Conservation (phyloP, 1,139 yeast species). For the Yamadazyma trypodendri region DNA sequence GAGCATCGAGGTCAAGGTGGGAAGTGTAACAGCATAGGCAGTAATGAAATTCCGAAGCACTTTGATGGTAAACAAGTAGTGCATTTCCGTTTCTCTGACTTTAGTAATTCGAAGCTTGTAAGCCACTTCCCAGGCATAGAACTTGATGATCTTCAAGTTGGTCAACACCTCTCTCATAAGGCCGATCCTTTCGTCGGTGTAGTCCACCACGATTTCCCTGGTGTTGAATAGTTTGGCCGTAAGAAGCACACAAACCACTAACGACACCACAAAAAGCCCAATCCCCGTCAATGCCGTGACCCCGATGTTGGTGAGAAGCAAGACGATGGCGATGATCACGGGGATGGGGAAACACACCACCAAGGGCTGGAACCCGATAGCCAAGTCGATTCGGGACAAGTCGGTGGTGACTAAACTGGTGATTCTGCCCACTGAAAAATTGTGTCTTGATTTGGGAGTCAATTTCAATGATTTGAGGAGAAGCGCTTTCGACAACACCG, state of each 20-base stretch:
- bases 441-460: constrained; percentile 32
- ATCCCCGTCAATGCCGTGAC: constrained; percentile 44
- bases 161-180: constrained; percentile 45
- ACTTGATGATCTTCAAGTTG: constrained; percentile 45
- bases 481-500: constrained; percentile 40
- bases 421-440: constrained; percentile 40
- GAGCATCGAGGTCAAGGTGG: constrained; percentile 40
- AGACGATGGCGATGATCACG: constrained; percentile 38
- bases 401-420: constrained; percentile 48
- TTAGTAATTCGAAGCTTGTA: constrained; percentile 36
- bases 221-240: constrained; percentile 36
- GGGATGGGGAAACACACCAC: constrained; percentile 47
- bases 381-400: constrained; percentile 46
- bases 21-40: constrained; percentile 47
- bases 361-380: constrained; percentile 47
- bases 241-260: constrained; percentile 36
- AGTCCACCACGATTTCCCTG: constrained; percentile 40
- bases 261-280: constrained; percentile 41
- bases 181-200: constrained; percentile 42
- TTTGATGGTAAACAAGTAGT: constrained; percentile 41
- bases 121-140: constrained; percentile 50
- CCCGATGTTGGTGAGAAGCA: constrained; percentile 38
- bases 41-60: constrained; percentile 45
- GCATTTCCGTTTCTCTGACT: constrained; percentile 41
- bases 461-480: constrained; percentile 40